Conservation (phyloP, 371 early-diverging fungal genomes). For the Chytridiales sp. region DNA sequence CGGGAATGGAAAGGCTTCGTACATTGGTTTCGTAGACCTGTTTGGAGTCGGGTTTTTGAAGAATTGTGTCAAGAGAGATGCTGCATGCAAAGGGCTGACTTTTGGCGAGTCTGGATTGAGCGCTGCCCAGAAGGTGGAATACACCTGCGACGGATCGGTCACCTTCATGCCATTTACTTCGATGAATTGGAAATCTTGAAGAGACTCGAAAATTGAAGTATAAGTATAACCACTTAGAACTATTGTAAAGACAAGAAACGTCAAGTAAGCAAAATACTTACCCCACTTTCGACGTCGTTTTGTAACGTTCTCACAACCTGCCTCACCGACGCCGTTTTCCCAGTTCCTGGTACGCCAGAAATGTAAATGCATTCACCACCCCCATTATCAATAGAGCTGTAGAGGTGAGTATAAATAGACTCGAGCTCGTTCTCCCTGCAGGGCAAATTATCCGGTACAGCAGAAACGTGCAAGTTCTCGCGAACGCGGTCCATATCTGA, state of each 20-base stretch:
- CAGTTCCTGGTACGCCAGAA: conserved; percentile 97
- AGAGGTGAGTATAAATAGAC: conserved; percentile 68
- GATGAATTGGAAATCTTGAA: conserved; percentile 77
- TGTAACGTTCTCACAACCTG: conserved; percentile 79
- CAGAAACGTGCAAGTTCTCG: conserved; percentile 79
- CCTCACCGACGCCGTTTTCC: conserved; percentile 95
- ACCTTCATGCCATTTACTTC: conserved; percentile 97
- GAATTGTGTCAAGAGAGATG: conserved; percentile 1
- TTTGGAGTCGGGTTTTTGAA: conserved; percentile 35
- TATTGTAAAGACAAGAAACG: background rate
- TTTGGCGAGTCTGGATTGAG: conserved; percentile 45
- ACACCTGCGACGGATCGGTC: conserved; percentile 87
- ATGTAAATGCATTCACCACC: conserved; percentile 70
- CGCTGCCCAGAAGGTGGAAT: conserved; percentile 78
- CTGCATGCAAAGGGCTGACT: conserved; percentile 67
- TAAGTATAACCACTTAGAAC: background rate
- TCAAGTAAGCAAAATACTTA: conserved; percentile 24
- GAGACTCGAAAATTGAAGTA: conserved; percentile 40
- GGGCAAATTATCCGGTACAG: conserved; percentile 85
- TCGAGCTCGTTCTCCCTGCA: conserved; percentile 89
- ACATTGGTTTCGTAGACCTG: too few species aligned
- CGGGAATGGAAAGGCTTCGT: too few species aligned
- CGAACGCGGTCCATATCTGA: conserved; percentile 50
- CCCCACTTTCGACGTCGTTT: conserved; percentile 65
- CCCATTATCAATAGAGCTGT: conserved; percentile 72